Conservation (phyloP, 768 basidiomycete genomes). For the Mycena rosella region DNA sequence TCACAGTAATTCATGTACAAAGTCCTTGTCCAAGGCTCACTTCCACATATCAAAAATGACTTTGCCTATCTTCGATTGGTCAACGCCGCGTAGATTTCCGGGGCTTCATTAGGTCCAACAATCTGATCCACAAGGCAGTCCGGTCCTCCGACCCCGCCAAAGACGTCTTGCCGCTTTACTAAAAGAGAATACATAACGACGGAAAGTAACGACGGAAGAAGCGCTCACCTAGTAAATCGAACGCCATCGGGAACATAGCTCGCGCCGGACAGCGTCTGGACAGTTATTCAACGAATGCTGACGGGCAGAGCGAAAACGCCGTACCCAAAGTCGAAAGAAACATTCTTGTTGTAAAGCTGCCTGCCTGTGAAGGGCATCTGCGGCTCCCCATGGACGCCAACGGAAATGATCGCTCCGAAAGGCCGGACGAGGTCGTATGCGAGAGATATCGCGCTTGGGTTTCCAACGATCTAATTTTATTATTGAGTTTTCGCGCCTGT, state of each 20-base stretch:
- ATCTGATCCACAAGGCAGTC: slow-evolving; percentile 76
- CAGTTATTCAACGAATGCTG: neutral
- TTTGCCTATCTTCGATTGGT: slow-evolving; percentile 81
- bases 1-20: no score
- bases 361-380: slow-evolving; percentile 68
- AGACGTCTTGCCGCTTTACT: slow-evolving; percentile 79
- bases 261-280: slow-evolving; percentile 76
- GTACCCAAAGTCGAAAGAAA: slow-evolving; percentile 80
- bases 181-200: neutral
- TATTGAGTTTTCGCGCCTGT: neutral
- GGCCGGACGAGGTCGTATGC: slow-evolving; percentile 80
- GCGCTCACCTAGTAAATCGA: slow-evolving; percentile 68
- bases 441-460: slow-evolving; percentile 70
- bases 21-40: slow-evolving; percentile 35
- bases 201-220: neutral
- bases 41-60: slow-evolving; percentile 84
- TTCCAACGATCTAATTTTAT: slow-evolving; percentile 72
- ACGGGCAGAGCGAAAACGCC: neutral
- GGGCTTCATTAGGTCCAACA: slow-evolving; percentile 70
- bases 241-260: slow-evolving; percentile 79
- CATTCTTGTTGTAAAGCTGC: slow-evolving; percentile 81
- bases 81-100: slow-evolving; percentile 74
- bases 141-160: slow-evolving; percentile 75
- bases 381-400: slow-evolving; percentile 75
- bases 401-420: slow-evolving; percentile 81